These are phyloP conservation scores for Carex myosuroides DNA, from an alignment of 176 grass and related monocot genomes.

Conservation along the genomic window DNA sequence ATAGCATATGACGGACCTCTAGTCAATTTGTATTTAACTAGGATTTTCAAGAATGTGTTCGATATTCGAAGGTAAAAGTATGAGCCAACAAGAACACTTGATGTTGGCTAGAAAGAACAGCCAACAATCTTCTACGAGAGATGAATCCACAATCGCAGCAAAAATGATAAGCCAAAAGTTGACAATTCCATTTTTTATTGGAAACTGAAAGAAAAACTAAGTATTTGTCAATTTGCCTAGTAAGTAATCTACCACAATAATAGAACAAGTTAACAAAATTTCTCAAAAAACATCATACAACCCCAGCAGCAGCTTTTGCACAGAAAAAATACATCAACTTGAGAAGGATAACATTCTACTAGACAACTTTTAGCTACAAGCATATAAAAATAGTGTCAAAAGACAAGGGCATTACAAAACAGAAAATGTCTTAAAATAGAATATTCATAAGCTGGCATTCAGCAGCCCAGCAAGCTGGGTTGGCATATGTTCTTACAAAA, in stretches of 20 bases:
- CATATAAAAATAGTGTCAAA: background rate
- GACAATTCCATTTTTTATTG: background rate
- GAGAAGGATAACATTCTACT: background rate
- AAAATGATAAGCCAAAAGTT: background rate
- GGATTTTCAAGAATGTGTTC: background rate
- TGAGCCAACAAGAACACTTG: background rate
- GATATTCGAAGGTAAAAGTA: background rate
- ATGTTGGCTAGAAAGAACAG: background rate
- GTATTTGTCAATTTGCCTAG: background rate
- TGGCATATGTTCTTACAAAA: background rate
- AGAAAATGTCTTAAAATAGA: background rate
- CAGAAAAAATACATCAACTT: background rate
- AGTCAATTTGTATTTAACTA: background rate
- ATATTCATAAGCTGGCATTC: background rate
- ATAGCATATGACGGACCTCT: no score
- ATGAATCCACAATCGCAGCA: background rate
- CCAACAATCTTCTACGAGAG: background rate
- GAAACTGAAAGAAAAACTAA: background rate
- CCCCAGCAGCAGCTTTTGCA: background rate
- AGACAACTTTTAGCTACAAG: constrained; percentile 15
- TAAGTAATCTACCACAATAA: background rate
- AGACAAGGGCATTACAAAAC: background rate
- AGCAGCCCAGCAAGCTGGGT: background rate
- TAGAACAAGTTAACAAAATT: background rate
- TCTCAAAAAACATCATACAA: background rate